These are phyloP conservation scores for Medicago ruthenica DNA, from an alignment of 306 rosid genomes.

Conservation along the genomic window DNA sequence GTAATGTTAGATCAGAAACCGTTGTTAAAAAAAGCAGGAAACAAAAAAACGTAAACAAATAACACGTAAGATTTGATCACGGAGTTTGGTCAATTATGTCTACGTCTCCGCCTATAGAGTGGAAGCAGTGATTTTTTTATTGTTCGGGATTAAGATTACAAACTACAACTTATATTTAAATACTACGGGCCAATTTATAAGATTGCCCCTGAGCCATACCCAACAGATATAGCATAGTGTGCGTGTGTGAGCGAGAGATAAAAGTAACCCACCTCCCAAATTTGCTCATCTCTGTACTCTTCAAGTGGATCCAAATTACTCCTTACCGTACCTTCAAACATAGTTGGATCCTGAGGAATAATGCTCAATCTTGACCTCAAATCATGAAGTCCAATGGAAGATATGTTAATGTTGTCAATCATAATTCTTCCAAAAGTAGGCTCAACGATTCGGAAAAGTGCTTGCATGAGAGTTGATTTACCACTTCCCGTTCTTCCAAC, in stretches of 20 bases:
- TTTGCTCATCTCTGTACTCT: not conserved
- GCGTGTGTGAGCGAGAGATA: not conserved
- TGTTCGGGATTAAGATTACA: no score
- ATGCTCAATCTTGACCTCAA: slow-evolving; percentile 4
- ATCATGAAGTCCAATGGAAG: slow-evolving; percentile 4
- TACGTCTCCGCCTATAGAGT: no score
- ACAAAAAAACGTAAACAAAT: no score
- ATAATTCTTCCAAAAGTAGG: not conserved
- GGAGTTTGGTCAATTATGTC: no score
- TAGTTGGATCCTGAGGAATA: slow-evolving; percentile 20
- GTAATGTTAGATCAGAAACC: no score
- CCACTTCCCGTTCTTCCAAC: slow-evolving; percentile 17
- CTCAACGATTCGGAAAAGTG: not conserved
- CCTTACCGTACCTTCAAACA: not conserved
- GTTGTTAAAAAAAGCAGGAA: no score
- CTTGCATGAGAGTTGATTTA: not conserved
- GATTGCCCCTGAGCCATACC: no score
- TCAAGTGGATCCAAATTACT: not conserved
- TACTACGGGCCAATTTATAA: no score
- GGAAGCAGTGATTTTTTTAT: no score
- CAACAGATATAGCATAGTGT: not conserved
- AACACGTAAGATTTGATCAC: no score
- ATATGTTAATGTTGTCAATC: not conserved
- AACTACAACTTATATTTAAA: no score
- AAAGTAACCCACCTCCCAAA: not conserved